A percentile compares a stretch with the other conserved stretches of the same genome.
Evolutionary conservation across 2,329 filamentous ascomycete species (phyloP).

Genomic region (Cyphellophora attinorum): DNA sequence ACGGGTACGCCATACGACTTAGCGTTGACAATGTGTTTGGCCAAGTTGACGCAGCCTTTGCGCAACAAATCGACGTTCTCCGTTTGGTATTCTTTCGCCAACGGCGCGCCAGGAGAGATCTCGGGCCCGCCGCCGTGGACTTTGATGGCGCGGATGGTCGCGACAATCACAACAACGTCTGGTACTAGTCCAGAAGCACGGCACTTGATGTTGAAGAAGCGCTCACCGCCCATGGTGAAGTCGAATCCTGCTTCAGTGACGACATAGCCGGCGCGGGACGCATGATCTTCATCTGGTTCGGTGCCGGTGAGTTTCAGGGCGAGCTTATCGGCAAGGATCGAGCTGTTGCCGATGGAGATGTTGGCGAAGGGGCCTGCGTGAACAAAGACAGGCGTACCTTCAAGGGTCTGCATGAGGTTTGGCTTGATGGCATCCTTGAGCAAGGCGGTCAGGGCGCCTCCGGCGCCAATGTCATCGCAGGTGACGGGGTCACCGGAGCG

Average conservation of each 20-base stretch:
- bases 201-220: constrained; percentile 99
- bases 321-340: constrained; percentile 87
- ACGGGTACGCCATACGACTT: constrained; percentile 84
- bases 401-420: constrained; percentile 95
- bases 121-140: constrained; percentile 95
- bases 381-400: constrained; percentile 94
- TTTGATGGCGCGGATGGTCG: constrained; percentile 90
- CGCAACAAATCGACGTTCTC: constrained; percentile 91
- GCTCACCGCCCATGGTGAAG: constrained; percentile 98
- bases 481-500: constrained; percentile 80
- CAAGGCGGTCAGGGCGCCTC: constrained; percentile 82
- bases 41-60: constrained; percentile 83
- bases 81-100: constrained; percentile 80
- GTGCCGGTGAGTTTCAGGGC: constrained; percentile 93
- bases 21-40: constrained; percentile 90
- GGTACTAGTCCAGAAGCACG: constrained; percentile 85
- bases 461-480: constrained; percentile 88
- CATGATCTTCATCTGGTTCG: constrained; percentile 78
- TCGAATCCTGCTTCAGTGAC: constrained; percentile 97
- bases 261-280: constrained; percentile 78
- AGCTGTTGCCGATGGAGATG: constrained; percentile 95
- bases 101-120: constrained; percentile 73
- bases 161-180: constrained; percentile 89
- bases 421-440: constrained; percentile 99
- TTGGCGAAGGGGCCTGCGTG: constrained; percentile 97